Evolutionary conservation across 345 rosid species (phyloP).

Genomic region (Eucalyptus albens): DNA sequence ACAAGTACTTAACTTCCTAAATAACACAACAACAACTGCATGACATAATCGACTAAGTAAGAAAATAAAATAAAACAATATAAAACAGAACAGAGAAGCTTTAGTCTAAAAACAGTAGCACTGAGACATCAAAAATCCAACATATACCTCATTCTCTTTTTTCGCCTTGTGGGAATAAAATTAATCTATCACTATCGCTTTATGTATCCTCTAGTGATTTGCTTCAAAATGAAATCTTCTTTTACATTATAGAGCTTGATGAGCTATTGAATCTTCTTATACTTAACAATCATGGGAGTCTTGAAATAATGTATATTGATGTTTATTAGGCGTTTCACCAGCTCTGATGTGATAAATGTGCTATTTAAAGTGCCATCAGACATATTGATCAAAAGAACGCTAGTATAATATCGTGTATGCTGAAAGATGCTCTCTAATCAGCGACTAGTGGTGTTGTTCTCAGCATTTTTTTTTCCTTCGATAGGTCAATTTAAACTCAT

Average conservation of each 20-base stretch:
- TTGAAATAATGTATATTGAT: neutral
- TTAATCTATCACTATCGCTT: neutral
- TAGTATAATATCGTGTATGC: neutral
- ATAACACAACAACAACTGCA: too few relatives aligned
- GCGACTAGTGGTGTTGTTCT: neutral
- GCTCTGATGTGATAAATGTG: neutral
- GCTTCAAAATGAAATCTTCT: neutral
- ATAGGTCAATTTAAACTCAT: neutral
- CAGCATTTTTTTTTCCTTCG: fast-evolving
- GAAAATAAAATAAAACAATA: too few relatives aligned
- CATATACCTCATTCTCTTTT: neutral
- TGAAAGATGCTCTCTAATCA: neutral
- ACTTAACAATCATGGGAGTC: neutral
- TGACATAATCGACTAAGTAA: too few relatives aligned
- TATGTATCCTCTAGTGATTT: neutral
- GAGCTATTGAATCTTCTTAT: neutral
- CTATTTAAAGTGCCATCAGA: neutral
- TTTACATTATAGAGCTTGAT: neutral
- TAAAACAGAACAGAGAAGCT: too few relatives aligned
- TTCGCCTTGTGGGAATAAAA: neutral
- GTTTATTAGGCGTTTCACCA: neutral
- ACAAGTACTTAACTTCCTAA: too few relatives aligned
- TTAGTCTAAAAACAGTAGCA: too few relatives aligned
- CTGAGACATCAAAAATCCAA: too few relatives aligned
- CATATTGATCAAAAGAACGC: neutral